Base-by-base conservation (phyloP, 768 basidiomycete genomes). In the Mycena rosella region DNA sequence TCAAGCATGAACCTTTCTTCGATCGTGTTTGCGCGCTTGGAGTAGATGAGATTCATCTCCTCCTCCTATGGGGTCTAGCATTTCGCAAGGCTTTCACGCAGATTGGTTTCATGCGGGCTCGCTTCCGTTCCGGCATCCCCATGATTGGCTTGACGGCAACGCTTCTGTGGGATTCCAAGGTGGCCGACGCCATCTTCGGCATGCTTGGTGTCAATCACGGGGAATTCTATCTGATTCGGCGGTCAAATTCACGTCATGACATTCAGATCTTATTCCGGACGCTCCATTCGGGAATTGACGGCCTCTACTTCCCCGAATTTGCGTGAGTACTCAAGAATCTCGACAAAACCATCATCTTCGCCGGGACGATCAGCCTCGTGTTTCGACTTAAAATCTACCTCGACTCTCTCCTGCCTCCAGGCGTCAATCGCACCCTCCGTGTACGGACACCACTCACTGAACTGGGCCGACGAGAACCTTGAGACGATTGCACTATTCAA, bases 211-310 rank as follows among this genome's bases (percentile, higher is more conserved):
- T 75, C n/a, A 26, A 59, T n/a, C 42, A 51, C 2, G 72, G 71
- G 2, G 22, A 61, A 11, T 77, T 67, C 62, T 72, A 76, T 57
- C 52, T 74, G 15, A 67, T 75, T 20, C 61, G 65, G 30, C 74
- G 71, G 1, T 77, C 76, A 15, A 77, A 78, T 58, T 51, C 72
- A 36, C 71, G 75, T 7, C 67, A 56, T 24, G 73, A 77, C 52
- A 73, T 77, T 29, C 72, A 74, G 53, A 49, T 78, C n/a, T 59
- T 74, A 9, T 67, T 76, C 42, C 66, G 72, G 2, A 72, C 70
- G 20, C 58, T 76, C 22, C 26, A 26, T 18, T 69, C 71, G n/a
- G 69, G 72, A 8, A 53, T 69, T 51, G 68, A 51, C 1, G 72
- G 72, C 13, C 27, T n/a, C 3, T 47, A 34, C 20, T 78, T 78